Conservation (phyloP, 2,329 filamentous ascomycete genomes). For the Penicillium brasilianum region DNA sequence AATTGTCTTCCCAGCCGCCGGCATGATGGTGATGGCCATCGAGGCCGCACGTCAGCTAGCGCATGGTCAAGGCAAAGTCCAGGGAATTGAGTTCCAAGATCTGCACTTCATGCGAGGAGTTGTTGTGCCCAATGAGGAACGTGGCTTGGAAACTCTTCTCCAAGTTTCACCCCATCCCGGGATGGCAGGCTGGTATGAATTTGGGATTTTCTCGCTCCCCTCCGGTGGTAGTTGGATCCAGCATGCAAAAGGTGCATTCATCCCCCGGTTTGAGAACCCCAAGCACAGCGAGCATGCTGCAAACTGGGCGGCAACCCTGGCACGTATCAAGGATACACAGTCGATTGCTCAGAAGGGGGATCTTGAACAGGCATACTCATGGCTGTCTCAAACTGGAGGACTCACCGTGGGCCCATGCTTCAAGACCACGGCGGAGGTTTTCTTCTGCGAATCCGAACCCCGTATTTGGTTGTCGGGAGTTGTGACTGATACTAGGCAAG, state of each 20-base stretch:
- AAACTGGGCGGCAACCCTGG: conserved; percentile 21
- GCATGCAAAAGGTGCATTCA: conserved; percentile 27
- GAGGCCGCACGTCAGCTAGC: conserved; percentile 30
- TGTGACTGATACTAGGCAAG: conserved; percentile 23
- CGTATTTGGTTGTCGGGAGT: conserved; percentile 22
- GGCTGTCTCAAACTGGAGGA: conserved; percentile 30
- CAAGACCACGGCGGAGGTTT: conserved; percentile 19
- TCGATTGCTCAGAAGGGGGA: conserved; percentile 17
- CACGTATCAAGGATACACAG: conserved; percentile 25
- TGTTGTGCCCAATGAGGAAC: conserved; percentile 26
- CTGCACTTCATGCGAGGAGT: conserved; percentile 25
- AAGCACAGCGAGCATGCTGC: conserved; percentile 13
- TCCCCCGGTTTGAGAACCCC: conserved; percentile 12
- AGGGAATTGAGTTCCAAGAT: conserved; percentile 27
- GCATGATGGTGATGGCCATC: conserved; percentile 31
- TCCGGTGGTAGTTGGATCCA: conserved; percentile 26
- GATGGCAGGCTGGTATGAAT: conserved; percentile 29
- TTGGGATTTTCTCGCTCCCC: conserved; percentile 27
- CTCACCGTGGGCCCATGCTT: conserved; percentile 26
- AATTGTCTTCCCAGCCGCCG: conserved; percentile 34
- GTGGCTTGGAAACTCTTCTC: conserved; percentile 26
- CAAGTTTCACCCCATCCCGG: conserved; percentile 24
- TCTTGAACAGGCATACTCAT: conserved; percentile 24
- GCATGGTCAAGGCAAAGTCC: conserved; percentile 13
- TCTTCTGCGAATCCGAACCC: conserved; percentile 20